These are phyloP conservation scores for Populus simonii DNA, from an alignment of 345 rosid genomes.

Conservation along the genomic window DNA sequence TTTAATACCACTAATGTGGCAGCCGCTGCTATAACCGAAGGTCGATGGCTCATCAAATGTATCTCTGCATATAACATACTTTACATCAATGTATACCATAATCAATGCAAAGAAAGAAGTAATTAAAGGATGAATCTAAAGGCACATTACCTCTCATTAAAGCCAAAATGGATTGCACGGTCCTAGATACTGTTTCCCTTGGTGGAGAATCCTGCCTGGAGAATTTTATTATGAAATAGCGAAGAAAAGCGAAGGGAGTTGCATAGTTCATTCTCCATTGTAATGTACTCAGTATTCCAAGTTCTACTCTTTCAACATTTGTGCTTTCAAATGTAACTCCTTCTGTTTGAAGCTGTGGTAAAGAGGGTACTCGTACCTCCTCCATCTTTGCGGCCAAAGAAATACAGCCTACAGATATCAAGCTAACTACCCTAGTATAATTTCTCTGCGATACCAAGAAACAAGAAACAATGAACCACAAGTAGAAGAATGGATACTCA, in stretches of 20 bases:
- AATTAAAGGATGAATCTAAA: not conserved
- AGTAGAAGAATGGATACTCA: not conserved
- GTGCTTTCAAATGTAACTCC: conserved; percentile 40
- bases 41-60: conserved; percentile 39
- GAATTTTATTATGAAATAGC: conserved; percentile 26
- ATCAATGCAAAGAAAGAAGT: not conserved
- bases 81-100: not conserved
- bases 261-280: conserved; percentile 59
- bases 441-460: conserved; percentile 31
- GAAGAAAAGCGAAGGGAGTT: conserved; percentile 42
- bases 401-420: conserved; percentile 74
- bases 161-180: conserved; percentile 27
- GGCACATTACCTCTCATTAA: conserved; percentile 36
- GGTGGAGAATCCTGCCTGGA: conserved; percentile 22
- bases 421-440: conserved; percentile 79
- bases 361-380: conserved; percentile 71
- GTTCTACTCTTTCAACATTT: conserved; percentile 71
- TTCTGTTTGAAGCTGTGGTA: conserved; percentile 65
- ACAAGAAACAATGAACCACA: not conserved
- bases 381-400: conserved; percentile 92
- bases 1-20: conserved; percentile 43
- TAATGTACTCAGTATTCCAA: conserved; percentile 48
- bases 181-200: conserved; percentile 8
- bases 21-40: conserved; percentile 55
- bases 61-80: conserved; percentile 31